Conservation (phyloP, 345 rosid species). For the Pistacia vera region DNA sequence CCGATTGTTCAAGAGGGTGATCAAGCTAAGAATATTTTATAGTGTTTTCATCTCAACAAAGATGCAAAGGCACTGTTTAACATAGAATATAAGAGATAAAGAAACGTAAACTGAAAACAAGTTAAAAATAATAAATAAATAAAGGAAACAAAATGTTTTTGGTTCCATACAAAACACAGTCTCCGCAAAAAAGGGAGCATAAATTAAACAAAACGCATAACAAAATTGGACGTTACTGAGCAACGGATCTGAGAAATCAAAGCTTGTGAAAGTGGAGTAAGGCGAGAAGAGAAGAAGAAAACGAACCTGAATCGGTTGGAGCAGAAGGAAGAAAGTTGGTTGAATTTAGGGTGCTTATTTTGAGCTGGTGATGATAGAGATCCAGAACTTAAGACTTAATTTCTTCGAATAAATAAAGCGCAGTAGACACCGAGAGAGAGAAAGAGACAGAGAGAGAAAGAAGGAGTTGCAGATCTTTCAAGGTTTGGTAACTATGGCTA, state of each 20-base stretch:
- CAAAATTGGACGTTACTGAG: constrained; percentile 16
- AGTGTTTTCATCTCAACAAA: constrained; percentile 2
- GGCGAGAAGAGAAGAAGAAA: not conserved
- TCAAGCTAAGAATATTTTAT: not conserved
- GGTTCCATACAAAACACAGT: not conserved
- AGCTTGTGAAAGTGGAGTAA: constrained; percentile 12
- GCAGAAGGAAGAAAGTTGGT: not conserved
- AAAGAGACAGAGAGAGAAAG: not conserved
- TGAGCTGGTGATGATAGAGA: constrained; percentile 10
- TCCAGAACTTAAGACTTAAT: not conserved
- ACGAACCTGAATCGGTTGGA: constrained; percentile 23
- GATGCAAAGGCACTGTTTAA: not conserved
- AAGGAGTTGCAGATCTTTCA: constrained; percentile 33
- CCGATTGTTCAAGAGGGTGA: constrained; percentile 10
- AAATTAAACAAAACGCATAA: not conserved
- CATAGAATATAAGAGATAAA: not conserved
- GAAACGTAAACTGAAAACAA: not conserved
- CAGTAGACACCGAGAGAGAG: constrained; percentile 3
- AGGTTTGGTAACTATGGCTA: constrained; percentile 16
- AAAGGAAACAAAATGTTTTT: not conserved
- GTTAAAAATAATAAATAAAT: not conserved
- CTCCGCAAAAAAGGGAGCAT: not conserved
- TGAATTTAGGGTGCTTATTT: not conserved
- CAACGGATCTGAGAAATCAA: constrained; percentile 41
- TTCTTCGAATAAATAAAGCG: not conserved